These are phyloP conservation scores for Theileria orientalis DNA, from an alignment of 169 alveolate genomes.

Conservation along the genomic window DNA sequence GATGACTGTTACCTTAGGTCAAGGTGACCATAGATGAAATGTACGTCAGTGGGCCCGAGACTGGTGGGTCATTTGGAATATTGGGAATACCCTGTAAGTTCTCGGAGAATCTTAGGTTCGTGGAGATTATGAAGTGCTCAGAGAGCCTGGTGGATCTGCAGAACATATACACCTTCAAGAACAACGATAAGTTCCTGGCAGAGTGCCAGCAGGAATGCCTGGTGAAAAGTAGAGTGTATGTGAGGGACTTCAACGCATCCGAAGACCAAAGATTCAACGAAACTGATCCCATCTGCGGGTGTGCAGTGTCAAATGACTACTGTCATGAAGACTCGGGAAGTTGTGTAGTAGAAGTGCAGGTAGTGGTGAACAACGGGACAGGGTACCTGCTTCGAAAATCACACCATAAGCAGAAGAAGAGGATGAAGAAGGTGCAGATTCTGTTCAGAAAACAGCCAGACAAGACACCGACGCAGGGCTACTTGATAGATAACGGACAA, in stretches of 20 bases:
- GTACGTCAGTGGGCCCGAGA: constrained; percentile 45
- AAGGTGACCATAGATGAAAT: constrained; percentile 58
- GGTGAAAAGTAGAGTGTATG: background rate
- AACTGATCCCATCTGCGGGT: constrained; percentile 19
- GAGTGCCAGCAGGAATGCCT: constrained; percentile 53
- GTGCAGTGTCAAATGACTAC: constrained; percentile 11
- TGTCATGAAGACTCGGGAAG: constrained; percentile 4
- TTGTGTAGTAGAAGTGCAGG: constrained; percentile 19
- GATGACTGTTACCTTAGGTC: constrained; percentile 6
- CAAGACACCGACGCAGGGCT: constrained; percentile 34
- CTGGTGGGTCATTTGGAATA: constrained; percentile 74
- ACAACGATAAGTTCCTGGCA: constrained; percentile 56
- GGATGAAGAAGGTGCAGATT: constrained; percentile 5
- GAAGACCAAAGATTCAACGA: background rate
- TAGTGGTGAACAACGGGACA: background rate
- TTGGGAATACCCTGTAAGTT: constrained; percentile 61
- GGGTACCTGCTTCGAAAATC: constrained; percentile 6
- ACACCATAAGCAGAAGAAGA: constrained; percentile 18
- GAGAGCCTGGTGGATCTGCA: constrained; percentile 35
- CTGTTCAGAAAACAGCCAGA: constrained; percentile 31
- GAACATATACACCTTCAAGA: constrained; percentile 38
- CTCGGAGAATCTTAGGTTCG: constrained; percentile 24
- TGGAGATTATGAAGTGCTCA: constrained; percentile 52
- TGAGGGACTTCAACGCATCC: constrained; percentile 35
- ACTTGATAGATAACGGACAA: constrained; percentile 22